These are phyloP conservation scores for Trichophyton mentagrophytes DNA, from an alignment of 2,329 filamentous ascomycete genomes.

Conservation along the genomic window DNA sequence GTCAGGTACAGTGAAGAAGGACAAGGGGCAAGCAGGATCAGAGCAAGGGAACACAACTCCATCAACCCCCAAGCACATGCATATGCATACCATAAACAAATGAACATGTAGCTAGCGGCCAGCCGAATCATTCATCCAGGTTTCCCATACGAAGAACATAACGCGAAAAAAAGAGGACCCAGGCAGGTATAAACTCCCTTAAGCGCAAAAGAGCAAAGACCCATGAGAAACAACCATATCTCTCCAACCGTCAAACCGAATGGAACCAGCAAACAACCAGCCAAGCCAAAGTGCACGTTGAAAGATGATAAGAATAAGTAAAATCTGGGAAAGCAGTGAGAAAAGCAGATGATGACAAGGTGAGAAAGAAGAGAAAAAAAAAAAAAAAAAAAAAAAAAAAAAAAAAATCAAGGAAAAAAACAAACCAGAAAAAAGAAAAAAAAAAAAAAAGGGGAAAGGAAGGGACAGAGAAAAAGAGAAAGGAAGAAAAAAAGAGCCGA, in stretches of 20 bases:
- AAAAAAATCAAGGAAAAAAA: too few relatives aligned
- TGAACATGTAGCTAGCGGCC: neutral
- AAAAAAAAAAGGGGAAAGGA: neutral
- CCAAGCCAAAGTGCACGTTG: neutral
- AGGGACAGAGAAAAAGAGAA: too few relatives aligned
- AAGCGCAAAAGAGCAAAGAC: too few relatives aligned
- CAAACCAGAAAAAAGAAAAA: too few relatives aligned
- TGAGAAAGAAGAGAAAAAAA: neutral
- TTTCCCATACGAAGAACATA: neutral
- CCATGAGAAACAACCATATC: neutral
- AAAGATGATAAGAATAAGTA: neutral
- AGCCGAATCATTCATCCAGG: constrained; percentile 3
- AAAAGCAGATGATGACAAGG: too few relatives aligned
- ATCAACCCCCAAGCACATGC: neutral
- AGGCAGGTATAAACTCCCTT: neutral
- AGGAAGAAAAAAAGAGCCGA: too few relatives aligned
- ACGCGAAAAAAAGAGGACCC: neutral
- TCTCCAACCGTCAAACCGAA: neutral
- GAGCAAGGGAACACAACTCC: neutral
- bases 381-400: neutral
- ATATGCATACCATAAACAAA: constrained; percentile 1
- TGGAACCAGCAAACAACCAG: neutral
- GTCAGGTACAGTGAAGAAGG: too few relatives aligned
- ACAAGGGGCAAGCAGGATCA: neutral
- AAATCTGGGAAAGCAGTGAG: neutral